Evolutionary conservation across 768 basidiomycete genomes (phyloP).

Genomic region (Suillus occidentalis): DNA sequence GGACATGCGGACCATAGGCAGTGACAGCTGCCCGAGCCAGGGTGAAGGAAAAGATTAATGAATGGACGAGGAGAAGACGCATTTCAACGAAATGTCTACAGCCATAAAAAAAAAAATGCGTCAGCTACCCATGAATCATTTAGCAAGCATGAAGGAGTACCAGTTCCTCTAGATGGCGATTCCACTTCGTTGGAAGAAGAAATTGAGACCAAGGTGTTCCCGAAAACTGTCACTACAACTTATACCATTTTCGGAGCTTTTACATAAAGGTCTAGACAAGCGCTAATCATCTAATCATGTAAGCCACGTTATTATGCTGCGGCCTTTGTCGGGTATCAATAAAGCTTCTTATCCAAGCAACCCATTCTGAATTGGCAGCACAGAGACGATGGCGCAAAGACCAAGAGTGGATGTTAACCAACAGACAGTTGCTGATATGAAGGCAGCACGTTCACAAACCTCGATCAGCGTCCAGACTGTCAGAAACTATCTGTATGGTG

Average conservation of each 20-base stretch:
- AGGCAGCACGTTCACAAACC: conserved; percentile 43
- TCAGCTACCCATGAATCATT: not conserved
- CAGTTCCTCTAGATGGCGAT: conserved; percentile 16
- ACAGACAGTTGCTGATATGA: conserved; percentile 55
- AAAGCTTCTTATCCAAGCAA: not conserved
- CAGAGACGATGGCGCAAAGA: not conserved
- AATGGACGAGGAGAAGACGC: conserved; percentile 26
- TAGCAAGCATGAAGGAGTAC: not conserved
- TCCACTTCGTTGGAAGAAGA: not conserved
- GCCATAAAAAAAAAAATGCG: not conserved
- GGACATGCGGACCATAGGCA: conserved; percentile 26
- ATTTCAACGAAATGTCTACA: conserved; percentile 12
- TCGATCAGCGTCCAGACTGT: conserved; percentile 44
- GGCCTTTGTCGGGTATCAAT: not conserved
- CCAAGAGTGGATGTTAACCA: conserved; percentile 34
- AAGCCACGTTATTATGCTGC: too few species aligned
- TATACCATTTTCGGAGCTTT: conserved; percentile 10
- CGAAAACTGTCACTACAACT: conserved; percentile 5
- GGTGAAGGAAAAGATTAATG: conserved; percentile 17
- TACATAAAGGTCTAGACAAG: conserved; percentile 4
- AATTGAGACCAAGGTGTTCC: not conserved
- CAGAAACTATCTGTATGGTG: conserved; percentile 54
- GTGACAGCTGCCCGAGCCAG: conserved; percentile 18
- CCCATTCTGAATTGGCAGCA: not conserved
- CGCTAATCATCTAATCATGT: not conserved